Evolutionary conservation across 768 basidiomycete genomes (phyloP).

Genomic region (Leucocoprinus leucothites): DNA sequence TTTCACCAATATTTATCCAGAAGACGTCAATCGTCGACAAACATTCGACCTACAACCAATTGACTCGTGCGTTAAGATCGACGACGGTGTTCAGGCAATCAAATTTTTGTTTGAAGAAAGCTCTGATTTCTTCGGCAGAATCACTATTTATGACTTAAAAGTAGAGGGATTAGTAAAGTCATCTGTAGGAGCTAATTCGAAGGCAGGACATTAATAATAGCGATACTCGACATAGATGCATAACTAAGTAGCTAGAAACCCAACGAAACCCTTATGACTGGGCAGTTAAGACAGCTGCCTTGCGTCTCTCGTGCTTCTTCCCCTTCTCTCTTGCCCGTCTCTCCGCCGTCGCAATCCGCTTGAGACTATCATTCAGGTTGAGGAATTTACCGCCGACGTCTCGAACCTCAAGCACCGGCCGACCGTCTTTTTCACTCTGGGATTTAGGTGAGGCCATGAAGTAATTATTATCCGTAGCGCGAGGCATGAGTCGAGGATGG

Average conservation of each 20-base stretch:
- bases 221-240: slow-evolving; percentile 6
- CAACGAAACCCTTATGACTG: not conserved
- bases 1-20: slow-evolving; percentile 63
- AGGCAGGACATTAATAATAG: not conserved
- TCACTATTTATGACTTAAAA: slow-evolving; percentile 67
- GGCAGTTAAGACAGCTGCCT: not conserved
- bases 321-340: slow-evolving; percentile 36
- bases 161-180: slow-evolving; percentile 29
- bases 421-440: slow-evolving; percentile 39
- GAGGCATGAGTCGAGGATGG: slow-evolving; percentile 36
- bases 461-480: slow-evolving; percentile 31
- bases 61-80: slow-evolving; percentile 13
- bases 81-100: slow-evolving; percentile 40
- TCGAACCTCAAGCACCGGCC: slow-evolving; percentile 61
- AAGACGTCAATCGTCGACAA: slow-evolving; percentile 77
- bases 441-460: slow-evolving; percentile 35
- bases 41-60: slow-evolving; percentile 49
- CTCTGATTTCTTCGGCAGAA: slow-evolving; percentile 83
- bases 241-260: not conserved
- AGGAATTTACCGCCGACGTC: slow-evolving; percentile 75
- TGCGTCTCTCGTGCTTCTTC: slow-evolving; percentile 24
- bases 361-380: slow-evolving; percentile 48
- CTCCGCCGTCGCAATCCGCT: slow-evolving; percentile 47
- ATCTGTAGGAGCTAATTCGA: not conserved
- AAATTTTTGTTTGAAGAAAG: slow-evolving; percentile 76